A percentile compares a stretch with the other conserved stretches of the same genome.
Conservation (phyloP, 768 basidiomycete genomes). For the Lepiota venenata region DNA sequence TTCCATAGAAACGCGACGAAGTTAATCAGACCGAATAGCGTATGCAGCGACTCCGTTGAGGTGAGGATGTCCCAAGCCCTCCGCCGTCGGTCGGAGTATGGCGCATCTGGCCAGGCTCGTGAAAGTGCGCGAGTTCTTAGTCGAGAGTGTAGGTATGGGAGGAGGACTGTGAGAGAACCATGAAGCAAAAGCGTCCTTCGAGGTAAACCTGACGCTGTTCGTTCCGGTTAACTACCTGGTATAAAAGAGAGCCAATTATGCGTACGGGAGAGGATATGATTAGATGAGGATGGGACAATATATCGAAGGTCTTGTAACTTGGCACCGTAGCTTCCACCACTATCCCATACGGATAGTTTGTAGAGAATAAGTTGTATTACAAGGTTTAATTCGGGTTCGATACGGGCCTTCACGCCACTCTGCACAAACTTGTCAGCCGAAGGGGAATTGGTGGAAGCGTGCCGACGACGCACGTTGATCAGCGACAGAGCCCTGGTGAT, state of each 20-base stretch:
- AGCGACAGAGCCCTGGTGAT: slow-evolving; percentile 66
- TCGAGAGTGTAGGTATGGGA: slow-evolving; percentile 78
- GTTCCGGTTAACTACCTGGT: slow-evolving; percentile 11
- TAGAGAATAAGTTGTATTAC: slow-evolving; percentile 71
- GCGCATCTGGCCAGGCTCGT: slow-evolving; percentile 87
- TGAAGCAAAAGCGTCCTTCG: slow-evolving; percentile 61
- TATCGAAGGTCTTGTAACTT: slow-evolving; percentile 79
- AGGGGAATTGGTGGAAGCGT: neutral
- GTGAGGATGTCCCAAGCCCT: slow-evolving; percentile 70
- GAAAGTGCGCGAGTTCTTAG: slow-evolving; percentile 75
- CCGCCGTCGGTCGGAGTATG: slow-evolving; percentile 70
- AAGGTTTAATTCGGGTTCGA: slow-evolving; percentile 74
- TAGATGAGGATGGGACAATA: slow-evolving; percentile 24
- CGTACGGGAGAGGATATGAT: slow-evolving; percentile 31
- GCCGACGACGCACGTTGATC: slow-evolving; percentile 50
- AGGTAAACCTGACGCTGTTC: slow-evolving; percentile 63
- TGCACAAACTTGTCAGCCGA: slow-evolving; percentile 23
- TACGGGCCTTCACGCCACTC: slow-evolving; percentile 54
- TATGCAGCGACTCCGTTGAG: slow-evolving; percentile 64
- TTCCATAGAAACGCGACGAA: slow-evolving; percentile 84
- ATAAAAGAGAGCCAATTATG: slow-evolving; percentile 16
- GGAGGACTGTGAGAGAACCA: slow-evolving; percentile 64
- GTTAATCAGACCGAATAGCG: slow-evolving; percentile 61
- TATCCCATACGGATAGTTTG: slow-evolving; percentile 80
- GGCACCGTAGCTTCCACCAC: slow-evolving; percentile 79